Conservation (phyloP, 352 stramenopile species). For the Phytophthora sp. region DNA sequence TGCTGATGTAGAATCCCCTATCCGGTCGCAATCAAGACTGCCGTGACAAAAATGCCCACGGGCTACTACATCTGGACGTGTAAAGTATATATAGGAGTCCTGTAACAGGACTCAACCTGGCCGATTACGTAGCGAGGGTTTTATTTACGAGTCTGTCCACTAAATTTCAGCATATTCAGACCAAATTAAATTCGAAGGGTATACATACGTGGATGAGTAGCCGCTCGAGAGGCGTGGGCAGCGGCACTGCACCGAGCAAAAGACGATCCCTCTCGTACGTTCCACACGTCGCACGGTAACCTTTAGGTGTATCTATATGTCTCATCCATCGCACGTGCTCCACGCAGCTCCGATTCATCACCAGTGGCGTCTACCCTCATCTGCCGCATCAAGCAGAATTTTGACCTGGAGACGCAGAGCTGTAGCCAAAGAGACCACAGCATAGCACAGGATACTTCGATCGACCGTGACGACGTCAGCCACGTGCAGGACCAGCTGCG, state of each 20-base stretch:
- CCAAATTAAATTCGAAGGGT: too few relatives aligned
- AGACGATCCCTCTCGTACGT: conserved; percentile 4
- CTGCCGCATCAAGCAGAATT: conserved; percentile 64
- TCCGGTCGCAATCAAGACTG: too few relatives aligned
- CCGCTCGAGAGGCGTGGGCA: background rate
- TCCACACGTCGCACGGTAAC: background rate
- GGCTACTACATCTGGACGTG: too few relatives aligned
- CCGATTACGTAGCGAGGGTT: too few relatives aligned
- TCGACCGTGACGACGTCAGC: conserved; percentile 32
- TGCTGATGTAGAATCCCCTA: too few relatives aligned
- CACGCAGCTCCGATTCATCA: conserved; percentile 1
- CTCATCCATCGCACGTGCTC: background rate
- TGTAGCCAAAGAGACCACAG: conserved; percentile 51
- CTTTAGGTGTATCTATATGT: background rate
- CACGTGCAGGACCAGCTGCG: conserved; percentile 53
- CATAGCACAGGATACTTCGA: conserved; percentile 30
- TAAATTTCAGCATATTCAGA: too few relatives aligned
- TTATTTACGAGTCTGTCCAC: too few relatives aligned
- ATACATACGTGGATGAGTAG: too few relatives aligned
- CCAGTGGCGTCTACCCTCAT: conserved; percentile 37
- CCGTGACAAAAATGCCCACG: too few relatives aligned
- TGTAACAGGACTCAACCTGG: too few relatives aligned
- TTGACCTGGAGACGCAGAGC: conserved; percentile 57
- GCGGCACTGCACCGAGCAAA: background rate
- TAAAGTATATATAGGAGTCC: too few relatives aligned